Conservation (phyloP, 2,329 filamentous ascomycete genomes). For the Tolypocladium tropicale region DNA sequence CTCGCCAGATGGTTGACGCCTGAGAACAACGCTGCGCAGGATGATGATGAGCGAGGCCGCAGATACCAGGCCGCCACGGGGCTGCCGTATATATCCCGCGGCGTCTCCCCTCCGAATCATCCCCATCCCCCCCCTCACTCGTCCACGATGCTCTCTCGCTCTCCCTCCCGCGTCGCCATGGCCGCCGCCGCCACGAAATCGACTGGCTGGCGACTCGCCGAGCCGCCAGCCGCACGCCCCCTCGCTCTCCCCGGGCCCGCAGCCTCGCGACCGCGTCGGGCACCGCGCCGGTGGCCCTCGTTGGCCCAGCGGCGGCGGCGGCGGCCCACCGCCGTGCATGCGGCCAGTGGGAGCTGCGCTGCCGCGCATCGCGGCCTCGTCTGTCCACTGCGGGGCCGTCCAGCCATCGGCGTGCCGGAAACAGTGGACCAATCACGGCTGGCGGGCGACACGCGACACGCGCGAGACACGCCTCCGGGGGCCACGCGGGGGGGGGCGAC, state of each 20-base stretch:
- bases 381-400: not conserved
- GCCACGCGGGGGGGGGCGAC: not conserved
- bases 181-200: not conserved
- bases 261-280: constrained; percentile 9
- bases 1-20: not conserved
- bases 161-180: not conserved
- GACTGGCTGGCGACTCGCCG: not conserved
- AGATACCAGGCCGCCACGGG: not conserved
- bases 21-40: not conserved
- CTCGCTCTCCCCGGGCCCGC: too few relatives aligned
- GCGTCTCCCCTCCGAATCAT: not conserved
- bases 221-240: not conserved
- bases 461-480: not conserved
- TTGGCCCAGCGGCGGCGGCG: constrained; percentile 3
- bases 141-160: not conserved
- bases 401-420: not conserved
- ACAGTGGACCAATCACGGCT: not conserved
- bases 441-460: not conserved
- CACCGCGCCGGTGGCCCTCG: constrained; percentile 6
- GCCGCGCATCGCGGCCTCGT: not conserved
- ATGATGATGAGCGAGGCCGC: not conserved
- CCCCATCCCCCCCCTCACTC: not conserved
- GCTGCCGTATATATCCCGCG: not conserved
- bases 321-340: constrained; percentile 1
- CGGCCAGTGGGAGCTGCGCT: constrained; percentile 3